These are phyloP conservation scores for Citrus australasica DNA, from an alignment of 345 rosid species.

Conservation along the genomic window DNA sequence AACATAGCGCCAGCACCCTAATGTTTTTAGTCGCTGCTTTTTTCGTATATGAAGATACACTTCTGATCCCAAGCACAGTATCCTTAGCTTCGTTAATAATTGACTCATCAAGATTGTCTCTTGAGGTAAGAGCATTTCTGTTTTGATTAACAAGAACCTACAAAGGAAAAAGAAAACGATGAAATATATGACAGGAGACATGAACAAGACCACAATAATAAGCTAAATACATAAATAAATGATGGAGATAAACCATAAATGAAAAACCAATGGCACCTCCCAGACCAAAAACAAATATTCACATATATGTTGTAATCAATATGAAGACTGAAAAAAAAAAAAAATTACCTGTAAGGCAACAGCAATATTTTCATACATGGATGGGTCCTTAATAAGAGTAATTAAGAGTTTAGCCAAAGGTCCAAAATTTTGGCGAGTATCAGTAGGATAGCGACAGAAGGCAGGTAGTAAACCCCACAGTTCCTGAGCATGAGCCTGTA, in stretches of 20 bases:
- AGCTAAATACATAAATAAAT: neutral
- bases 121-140: constrained; percentile 35
- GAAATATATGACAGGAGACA: neutral
- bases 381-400: constrained; percentile 47
- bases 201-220: neutral
- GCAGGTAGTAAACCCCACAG: constrained; percentile 76
- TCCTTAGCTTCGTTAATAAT: constrained; percentile 24
- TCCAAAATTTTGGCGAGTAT: constrained; percentile 44
- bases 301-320: neutral
- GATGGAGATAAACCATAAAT: neutral
- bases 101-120: constrained; percentile 24
- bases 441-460: constrained; percentile 75
- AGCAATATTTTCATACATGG: constrained; percentile 66
- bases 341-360: constrained; percentile 61
- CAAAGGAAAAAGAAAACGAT: neutral
- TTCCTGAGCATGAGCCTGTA: constrained; percentile 61
- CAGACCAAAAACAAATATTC: neutral
- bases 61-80: constrained; percentile 32
- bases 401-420: constrained; percentile 61
- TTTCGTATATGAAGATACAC: constrained; percentile 43
- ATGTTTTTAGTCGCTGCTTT: constrained; percentile 69
- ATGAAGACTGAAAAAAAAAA: neutral
- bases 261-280: neutral
- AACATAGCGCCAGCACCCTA: constrained; percentile 59
- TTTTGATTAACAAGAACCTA: constrained; percentile 86